These are phyloP conservation scores for Saccharum hybrid DNA, from an alignment of 202 grass and related monocot genomes.

Conservation along the genomic window DNA sequence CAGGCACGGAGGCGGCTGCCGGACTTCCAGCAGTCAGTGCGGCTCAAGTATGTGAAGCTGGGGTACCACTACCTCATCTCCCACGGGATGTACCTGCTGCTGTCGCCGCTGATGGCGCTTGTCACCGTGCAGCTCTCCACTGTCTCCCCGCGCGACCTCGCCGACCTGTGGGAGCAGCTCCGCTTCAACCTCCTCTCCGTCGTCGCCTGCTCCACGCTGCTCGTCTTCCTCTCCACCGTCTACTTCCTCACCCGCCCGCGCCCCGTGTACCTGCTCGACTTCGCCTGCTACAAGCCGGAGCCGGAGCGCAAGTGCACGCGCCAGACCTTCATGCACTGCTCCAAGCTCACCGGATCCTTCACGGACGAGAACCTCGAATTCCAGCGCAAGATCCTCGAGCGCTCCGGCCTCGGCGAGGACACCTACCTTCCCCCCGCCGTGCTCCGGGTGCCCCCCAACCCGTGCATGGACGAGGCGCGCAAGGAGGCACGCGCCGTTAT, in stretches of 20 bases:
- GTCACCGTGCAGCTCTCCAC: slow-evolving; percentile 81
- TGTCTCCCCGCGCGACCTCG: slow-evolving; percentile 63
- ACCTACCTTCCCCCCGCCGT: slow-evolving; percentile 91
- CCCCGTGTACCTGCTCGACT: slow-evolving; percentile 88
- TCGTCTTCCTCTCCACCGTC: slow-evolving; percentile 91
- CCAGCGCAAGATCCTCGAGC: slow-evolving; percentile 98
- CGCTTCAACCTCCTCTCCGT: slow-evolving; percentile 81
- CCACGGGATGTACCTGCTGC: slow-evolving; percentile 93
- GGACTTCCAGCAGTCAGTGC: slow-evolving; percentile 90
- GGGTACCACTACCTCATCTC: slow-evolving; percentile 97
- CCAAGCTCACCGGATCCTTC: slow-evolving; percentile 69
- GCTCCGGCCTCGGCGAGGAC: slow-evolving; percentile 80
- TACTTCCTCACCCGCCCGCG: slow-evolving; percentile 91
- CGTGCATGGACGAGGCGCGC: slow-evolving; percentile 87
- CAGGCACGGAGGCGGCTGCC: slow-evolving; percentile 56
- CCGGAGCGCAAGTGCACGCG: slow-evolving; percentile 75
- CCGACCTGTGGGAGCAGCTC: slow-evolving; percentile 76
- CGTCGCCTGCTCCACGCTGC: slow-evolving; percentile 76
- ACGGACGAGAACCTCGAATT: slow-evolving; percentile 81
- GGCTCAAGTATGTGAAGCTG: slow-evolving; percentile 97
- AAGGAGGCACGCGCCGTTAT: slow-evolving; percentile 80
- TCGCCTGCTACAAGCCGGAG: slow-evolving; percentile 94
- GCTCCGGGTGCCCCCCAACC: slow-evolving; percentile 77
- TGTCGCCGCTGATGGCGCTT: slow-evolving; percentile 74
- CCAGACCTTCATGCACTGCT: slow-evolving; percentile 83